Base-by-base conservation (phyloP, 2,329 filamentous ascomycete genomes). In the Alternaria tenuissima region DNA sequence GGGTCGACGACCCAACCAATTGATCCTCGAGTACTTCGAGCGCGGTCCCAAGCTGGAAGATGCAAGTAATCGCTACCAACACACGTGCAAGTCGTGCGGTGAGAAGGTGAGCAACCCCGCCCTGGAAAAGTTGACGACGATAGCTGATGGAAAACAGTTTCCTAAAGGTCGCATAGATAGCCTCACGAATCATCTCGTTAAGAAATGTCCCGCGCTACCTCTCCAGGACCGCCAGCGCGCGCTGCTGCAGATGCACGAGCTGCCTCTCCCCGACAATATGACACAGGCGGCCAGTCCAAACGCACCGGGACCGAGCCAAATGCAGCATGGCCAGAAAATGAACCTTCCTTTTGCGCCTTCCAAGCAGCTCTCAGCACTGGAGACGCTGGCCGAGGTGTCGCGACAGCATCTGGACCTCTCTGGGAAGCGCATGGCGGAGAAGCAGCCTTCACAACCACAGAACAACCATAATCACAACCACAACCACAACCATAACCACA, bases 11-110 rank as follows among this genome's bases (percentile, higher is more conserved):
- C 92, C 92, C 66, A 94, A 95, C 79, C 88, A 89, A 71, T 84
- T 96, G 69, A 94, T 97, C 77, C 86, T 92, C 78, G 89, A 94
- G 80, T 95, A 93, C 83, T 97, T 97, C 79, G 88, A 92, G 77
- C 88, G 93, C 69, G 94, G 94, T 9, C 87, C 88, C 39, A 97
- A 97, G 81, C 86, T 97, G 71, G 88, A 90, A 75, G 93, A 97
- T 81, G 90, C 91, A 66, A 95, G 92, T 82, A 97, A 96, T 78
- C 88, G 94, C 59, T 97, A 97, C 76, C 89, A 92, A 70, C 92
- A 97, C 76, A 95, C 91, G 12, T 97, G 93, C 86, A 94, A 91
- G 78, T 86, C 89, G 67, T 96, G 93, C 77, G 92, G 92, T 67
- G 91, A 95, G 79, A 90, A 91, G 69, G 81, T 82, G 54, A 43